Conservation (phyloP, 2,329 filamentous ascomycete genomes). For the Diplodia corticola region DNA sequence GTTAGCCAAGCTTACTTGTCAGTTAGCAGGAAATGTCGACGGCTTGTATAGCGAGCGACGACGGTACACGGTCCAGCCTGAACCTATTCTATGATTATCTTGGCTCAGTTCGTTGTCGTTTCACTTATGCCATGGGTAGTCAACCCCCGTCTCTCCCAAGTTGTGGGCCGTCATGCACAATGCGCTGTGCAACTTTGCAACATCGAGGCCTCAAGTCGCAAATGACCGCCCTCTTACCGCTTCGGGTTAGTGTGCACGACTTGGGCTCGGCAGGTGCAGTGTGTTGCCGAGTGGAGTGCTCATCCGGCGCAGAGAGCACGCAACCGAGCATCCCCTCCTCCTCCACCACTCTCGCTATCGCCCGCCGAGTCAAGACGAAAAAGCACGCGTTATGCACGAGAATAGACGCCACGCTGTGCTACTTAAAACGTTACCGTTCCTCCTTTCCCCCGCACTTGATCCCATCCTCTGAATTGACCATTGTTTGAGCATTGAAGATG, state of each 20-base stretch:
- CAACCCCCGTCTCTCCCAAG: neutral
- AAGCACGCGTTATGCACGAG: neutral
- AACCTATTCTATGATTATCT: too few relatives aligned
- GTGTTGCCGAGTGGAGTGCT: neutral
- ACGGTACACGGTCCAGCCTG: too few relatives aligned
- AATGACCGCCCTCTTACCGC: neutral
- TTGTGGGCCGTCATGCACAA: neutral
- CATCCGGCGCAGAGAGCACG: neutral
- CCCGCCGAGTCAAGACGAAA: neutral
- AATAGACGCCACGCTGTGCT: neutral
- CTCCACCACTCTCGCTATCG: neutral
- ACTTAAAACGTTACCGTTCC: neutral
- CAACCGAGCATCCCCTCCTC: neutral
- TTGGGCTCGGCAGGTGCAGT: neutral
- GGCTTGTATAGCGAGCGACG: too few relatives aligned
- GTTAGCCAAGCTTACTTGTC: too few relatives aligned
- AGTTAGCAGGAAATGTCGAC: too few relatives aligned
- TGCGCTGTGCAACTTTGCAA: neutral
- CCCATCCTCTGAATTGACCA: too few relatives aligned
- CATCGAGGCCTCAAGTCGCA: neutral
- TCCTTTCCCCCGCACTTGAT: neutral
- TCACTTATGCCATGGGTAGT: too few relatives aligned
- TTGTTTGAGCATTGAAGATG: neutral
- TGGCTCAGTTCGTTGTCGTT: too few relatives aligned
- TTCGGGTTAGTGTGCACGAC: neutral